Base-by-base conservation (phyloP, 805 yeast species). In the Lipomyces sp. region DNA sequence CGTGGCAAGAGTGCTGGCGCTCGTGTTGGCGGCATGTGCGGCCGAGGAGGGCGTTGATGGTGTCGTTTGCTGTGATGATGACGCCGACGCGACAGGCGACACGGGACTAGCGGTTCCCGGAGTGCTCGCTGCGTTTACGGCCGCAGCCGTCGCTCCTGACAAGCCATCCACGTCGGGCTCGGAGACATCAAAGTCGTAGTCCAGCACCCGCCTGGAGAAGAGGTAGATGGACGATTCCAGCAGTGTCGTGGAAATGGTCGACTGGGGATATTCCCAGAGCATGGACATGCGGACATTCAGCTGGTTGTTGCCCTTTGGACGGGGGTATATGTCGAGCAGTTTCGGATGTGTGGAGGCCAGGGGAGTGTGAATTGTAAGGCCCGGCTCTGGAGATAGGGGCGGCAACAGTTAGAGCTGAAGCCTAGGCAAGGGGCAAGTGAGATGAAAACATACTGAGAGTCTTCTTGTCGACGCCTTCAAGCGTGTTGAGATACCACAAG, bases 221-320 rank as follows among this genome's bases (percentile, higher is more conserved):
- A 84, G 79, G 61, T 79, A 83, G 24, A 93, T 84, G 46, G 82
- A 79, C 7, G 95, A 76, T 63, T 87, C 84, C 51, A 88, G 72
- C 51, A 89, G 69, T 54, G 80, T 82, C 3, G 90, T 82, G 16
- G 96, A 85, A 6, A 89, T 86, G 16, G 80, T 77, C 3, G 88
- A 71, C 55, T 81, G 79, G 36, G 97, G 95, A 65, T 82, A 81
- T 66, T 84, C 79, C 98, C 98, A 93, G 33, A 85, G 73, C 80
- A 93, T 75, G 58, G 90, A 93, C 39, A 93, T 83, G 69, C 98
- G 79, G 45, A 91, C 72, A 55, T 82, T 80, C 47, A 93, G 71
- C 40, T 81, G 78, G 68, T 89, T 86, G 49, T 49, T 55, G 34
- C 43, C 59, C 38, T 55, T 55, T 16, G 59, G 59, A 40, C 79